phyloP scores from a whole-genome alignment of 768 basidiomycete species.

The Boletus subparvulus region DNA sequence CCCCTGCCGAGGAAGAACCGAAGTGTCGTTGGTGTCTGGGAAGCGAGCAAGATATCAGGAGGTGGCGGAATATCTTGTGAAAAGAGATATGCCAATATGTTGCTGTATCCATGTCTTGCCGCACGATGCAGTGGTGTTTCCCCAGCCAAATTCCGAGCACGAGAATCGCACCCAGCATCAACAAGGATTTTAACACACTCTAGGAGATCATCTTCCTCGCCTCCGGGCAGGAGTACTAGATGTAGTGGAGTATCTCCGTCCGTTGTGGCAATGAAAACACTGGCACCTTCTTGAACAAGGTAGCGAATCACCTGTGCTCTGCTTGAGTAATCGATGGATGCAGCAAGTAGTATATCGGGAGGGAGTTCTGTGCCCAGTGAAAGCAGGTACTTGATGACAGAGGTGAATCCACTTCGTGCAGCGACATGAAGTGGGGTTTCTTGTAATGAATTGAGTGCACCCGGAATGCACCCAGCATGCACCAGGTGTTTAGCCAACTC shows the following conservation, averaged over 20 bases:
- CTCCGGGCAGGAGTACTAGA: not conserved
- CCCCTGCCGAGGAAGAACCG: not conserved
- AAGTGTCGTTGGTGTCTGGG: not conserved
- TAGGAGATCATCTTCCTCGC: not conserved
- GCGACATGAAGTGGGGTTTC: conserved; percentile 1
- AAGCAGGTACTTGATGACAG: not conserved
- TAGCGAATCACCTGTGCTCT: not conserved
- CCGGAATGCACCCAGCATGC: not conserved
- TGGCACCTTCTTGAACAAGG: not conserved
- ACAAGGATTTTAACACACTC: not conserved
- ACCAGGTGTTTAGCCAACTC: not conserved
- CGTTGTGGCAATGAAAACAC: not conserved
- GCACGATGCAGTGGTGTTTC: not conserved
- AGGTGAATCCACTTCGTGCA: not conserved
- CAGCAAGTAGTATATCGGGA: not conserved
- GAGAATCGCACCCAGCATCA: not conserved
- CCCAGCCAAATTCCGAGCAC: not conserved
- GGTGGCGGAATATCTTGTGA: not conserved
- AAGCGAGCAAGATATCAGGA: not conserved
- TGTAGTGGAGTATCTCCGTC: not conserved
- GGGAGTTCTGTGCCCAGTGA: not conserved
- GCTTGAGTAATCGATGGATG: not conserved
- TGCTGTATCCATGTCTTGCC: not conserved
- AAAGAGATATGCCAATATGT: not conserved
- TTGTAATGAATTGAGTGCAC: not conserved